Evolutionary conservation across 2,329 filamentous ascomycete species (phyloP).

Genomic region (Monilinia laxa): DNA sequence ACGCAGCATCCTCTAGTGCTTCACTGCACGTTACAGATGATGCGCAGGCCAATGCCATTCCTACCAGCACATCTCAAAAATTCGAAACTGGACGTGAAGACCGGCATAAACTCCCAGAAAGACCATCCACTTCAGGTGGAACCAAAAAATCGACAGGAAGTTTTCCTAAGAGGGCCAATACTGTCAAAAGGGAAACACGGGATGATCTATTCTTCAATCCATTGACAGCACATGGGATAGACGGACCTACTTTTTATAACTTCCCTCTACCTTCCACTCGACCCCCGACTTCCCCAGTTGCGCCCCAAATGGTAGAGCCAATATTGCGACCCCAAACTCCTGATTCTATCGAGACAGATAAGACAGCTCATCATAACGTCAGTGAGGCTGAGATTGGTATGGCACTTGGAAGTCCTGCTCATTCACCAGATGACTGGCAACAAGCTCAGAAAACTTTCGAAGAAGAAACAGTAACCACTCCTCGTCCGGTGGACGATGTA

Average conservation of each 20-base stretch:
- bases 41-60: constrained; percentile 33
- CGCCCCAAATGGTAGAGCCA: not conserved
- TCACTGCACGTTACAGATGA: constrained; percentile 38
- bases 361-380: not conserved
- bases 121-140: constrained; percentile 39
- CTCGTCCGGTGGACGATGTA: constrained; percentile 31
- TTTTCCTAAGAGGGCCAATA: constrained; percentile 26
- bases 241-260: constrained; percentile 34
- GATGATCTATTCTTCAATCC: constrained; percentile 40
- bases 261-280: constrained; percentile 35
- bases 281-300: constrained; percentile 29
- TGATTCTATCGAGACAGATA: constrained; percentile 4
- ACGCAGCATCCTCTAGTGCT: constrained; percentile 34
- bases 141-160: constrained; percentile 30
- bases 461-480: constrained; percentile 29
- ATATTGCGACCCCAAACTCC: constrained; percentile 8
- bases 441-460: constrained; percentile 24
- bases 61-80: constrained; percentile 27
- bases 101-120: constrained; percentile 31
- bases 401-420: constrained; percentile 69
- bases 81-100: constrained; percentile 30
- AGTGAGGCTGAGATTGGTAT: constrained; percentile 58
- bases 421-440: constrained; percentile 36
- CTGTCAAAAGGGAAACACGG: constrained; percentile 36
- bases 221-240: constrained; percentile 34